Base-by-base conservation (phyloP, 495 filamentous ascomycete genomes). In the Echria macrotheca region DNA sequence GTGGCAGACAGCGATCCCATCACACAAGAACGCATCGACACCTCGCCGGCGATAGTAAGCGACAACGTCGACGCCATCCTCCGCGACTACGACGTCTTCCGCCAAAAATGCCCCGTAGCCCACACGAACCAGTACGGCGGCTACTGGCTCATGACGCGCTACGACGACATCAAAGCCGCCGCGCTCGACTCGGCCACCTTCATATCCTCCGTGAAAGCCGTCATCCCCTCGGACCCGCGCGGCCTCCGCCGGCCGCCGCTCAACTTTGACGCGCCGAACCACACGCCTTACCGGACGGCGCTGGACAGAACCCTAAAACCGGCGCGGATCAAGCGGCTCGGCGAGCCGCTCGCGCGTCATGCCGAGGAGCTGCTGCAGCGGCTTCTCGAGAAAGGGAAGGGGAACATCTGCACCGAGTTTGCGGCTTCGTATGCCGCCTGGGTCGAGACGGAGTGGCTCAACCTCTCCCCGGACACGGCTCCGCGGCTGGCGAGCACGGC, bases 401-500 rank as follows among this genome's bases (percentile, higher is more conserved):
- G 50, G 5, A 36, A 48, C 32, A 53, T 53, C 17, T 47, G 43
- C 35, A 46, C 50, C 4, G 50, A 53, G 11, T 53, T 53, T 32
- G 50, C 44, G 1, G 22, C 44, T 4, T 26, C 40, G 14, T 53
- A 36, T 23, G 50, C 42, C 4, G 50, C 50, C 9, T 46, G 50
- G 43, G 42, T 53, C 5, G 50, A 51, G 23, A 36, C 50, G 9
- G 50, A 53, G 32, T 48, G 50, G 50, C 17, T 53, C n/a, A 53
- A 48, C 44, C 44, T 53, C 9, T 36, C 26, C 11, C 50, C 50
- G 14, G 44, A 48, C 7, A 38, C 32, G 22, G 50, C 50, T 5
- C 50, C 50, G 22, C 39, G 41, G 35, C 44, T 53, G 8, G 50
- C 50, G 10, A 42, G 36, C 15, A 48, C 50, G 2, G 50, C 50